Evolutionary conservation across 2,329 filamentous ascomycete genomes (phyloP).

Genomic region (Ilyonectria sp.): DNA sequence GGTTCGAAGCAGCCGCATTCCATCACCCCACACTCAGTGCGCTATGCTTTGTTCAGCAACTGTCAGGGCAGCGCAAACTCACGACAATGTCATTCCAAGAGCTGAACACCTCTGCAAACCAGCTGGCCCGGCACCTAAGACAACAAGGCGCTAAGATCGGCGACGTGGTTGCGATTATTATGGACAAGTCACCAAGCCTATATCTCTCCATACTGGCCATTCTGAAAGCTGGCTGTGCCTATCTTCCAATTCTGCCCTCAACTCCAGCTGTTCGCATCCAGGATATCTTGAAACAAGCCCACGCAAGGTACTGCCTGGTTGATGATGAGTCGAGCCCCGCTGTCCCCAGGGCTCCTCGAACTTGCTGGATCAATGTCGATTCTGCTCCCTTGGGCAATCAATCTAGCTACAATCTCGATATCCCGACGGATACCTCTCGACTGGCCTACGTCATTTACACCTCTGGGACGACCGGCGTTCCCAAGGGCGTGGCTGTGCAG

Average conservation of each 20-base stretch:
- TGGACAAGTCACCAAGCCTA: constrained; percentile 82
- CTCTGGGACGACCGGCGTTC: constrained; percentile 84
- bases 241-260: constrained; percentile 84
- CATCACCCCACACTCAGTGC: constrained; percentile 70
- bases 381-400: constrained; percentile 47
- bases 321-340: constrained; percentile 49
- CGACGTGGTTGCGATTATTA: constrained; percentile 78
- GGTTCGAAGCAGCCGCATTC: constrained; percentile 69
- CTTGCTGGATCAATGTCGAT: constrained; percentile 55
- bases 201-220: constrained; percentile 83
- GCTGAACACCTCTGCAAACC: constrained; percentile 76
- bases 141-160: constrained; percentile 63
- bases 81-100: constrained; percentile 73
- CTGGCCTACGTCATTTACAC: constrained; percentile 87
- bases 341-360: constrained; percentile 31
- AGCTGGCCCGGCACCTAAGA: constrained; percentile 70
- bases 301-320: constrained; percentile 62
- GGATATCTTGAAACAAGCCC: constrained; percentile 74
- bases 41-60: constrained; percentile 72
- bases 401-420: constrained; percentile 54
- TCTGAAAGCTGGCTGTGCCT: constrained; percentile 82
- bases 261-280: constrained; percentile 74
- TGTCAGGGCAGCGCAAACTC: constrained; percentile 42
- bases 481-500: constrained; percentile 85
- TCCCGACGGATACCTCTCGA: constrained; percentile 60